Evolutionary conservation across 2,329 filamentous ascomycete genomes (phyloP).

Genomic region (Stagonosporopsis rhizophila): DNA sequence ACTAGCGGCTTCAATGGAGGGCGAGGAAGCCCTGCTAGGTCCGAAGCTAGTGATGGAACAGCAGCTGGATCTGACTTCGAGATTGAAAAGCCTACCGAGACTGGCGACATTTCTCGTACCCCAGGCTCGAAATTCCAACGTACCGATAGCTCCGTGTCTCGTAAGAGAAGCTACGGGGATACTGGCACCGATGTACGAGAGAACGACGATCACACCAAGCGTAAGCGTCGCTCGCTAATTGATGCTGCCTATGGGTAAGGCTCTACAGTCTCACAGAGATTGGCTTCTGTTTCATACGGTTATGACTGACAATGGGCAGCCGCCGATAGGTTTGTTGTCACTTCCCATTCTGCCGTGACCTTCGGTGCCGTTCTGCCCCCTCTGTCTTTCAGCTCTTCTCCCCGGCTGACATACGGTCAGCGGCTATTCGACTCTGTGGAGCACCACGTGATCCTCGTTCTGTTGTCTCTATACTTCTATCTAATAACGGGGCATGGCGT

Average conservation of each 20-base stretch:
- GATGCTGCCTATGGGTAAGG: slow-evolving; percentile 48
- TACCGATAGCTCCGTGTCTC: slow-evolving; percentile 42
- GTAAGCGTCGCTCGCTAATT: slow-evolving; percentile 47
- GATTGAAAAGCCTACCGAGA: slow-evolving; percentile 30
- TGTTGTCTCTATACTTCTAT: neutral
- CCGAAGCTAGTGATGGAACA: slow-evolving; percentile 45
- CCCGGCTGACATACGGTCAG: neutral
- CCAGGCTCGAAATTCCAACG: slow-evolving; percentile 31
- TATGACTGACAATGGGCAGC: slow-evolving; percentile 2
- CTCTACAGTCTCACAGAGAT: neutral
- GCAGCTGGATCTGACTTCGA: slow-evolving; percentile 47
- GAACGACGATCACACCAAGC: slow-evolving; percentile 46
- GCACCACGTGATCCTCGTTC: neutral
- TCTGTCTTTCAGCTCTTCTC: neutral
- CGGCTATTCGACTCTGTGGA: neutral
- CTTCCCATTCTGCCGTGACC: too few relatives aligned
- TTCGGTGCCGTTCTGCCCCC: neutral
- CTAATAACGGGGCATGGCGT: neutral
- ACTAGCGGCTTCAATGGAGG: slow-evolving; percentile 27
- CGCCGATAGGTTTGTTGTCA: slow-evolving; percentile 7
- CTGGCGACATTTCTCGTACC: slow-evolving; percentile 18
- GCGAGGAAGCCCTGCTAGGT: slow-evolving; percentile 41
- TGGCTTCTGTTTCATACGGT: too few relatives aligned
- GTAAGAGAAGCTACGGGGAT: slow-evolving; percentile 49
- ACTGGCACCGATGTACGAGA: slow-evolving; percentile 41